Evolutionary conservation across 78 protist genomes (phyloP).

Genomic region (Protostelium mycophagum): DNA sequence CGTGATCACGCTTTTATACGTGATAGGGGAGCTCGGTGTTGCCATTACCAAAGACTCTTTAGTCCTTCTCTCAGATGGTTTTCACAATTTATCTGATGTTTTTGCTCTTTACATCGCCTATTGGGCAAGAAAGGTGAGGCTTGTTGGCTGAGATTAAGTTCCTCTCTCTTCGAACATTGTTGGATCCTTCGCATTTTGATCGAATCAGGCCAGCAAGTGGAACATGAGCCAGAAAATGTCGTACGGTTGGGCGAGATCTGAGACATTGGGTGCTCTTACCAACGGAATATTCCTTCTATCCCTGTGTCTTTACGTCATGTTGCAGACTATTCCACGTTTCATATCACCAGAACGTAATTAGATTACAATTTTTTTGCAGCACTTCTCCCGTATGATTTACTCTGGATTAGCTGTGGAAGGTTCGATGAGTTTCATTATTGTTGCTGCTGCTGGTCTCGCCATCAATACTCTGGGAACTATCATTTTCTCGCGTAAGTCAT

Average conservation of each 20-base stretch:
- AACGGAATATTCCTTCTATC: slow-evolving; percentile 79
- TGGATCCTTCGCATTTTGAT: background rate
- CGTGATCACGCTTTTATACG: slow-evolving; percentile 24
- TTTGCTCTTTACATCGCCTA: slow-evolving; percentile 70
- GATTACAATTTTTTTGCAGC: no score
- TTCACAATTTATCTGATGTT: slow-evolving; percentile 84
- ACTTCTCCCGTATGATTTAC: background rate
- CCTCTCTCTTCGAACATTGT: slow-evolving; percentile 1
- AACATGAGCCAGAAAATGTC: slow-evolving; percentile 36
- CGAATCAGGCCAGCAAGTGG: slow-evolving; percentile 18
- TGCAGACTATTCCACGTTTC: slow-evolving; percentile 72
- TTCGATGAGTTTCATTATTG: slow-evolving; percentile 49
- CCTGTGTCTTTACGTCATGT: slow-evolving; percentile 59
- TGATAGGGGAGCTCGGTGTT: slow-evolving; percentile 28
- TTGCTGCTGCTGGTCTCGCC: slow-evolving; percentile 71
- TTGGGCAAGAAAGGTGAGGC: slow-evolving; percentile 45
- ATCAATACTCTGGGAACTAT: slow-evolving; percentile 67
- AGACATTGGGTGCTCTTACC: slow-evolving; percentile 83
- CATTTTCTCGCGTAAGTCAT: slow-evolving; percentile 25
- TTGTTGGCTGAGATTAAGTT: background rate
- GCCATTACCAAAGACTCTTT: slow-evolving; percentile 54
- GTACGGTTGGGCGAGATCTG: slow-evolving; percentile 85
- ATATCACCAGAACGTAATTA: slow-evolving; percentile 13
- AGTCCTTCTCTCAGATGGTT: slow-evolving; percentile 79
- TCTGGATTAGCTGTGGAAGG: slow-evolving; percentile 10